Evolutionary conservation across 345 rosid genomes (phyloP), one percentile per base, ranked within the genome.

Genomic region (Reutealis trisperma): DNA sequence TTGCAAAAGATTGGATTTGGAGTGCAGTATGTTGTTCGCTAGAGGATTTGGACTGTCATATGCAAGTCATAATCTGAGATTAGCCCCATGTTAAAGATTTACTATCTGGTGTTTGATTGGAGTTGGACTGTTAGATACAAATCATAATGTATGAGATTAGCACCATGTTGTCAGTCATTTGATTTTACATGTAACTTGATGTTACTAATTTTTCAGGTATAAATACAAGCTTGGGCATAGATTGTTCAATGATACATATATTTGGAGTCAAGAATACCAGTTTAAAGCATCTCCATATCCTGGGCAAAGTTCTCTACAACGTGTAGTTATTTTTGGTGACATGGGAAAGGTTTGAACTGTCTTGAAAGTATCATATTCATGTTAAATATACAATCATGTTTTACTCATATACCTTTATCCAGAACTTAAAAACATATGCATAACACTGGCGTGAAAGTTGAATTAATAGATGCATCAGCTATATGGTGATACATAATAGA

Each of bases 211-310:
- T 37, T 85, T 78, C 52, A 91, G 93, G 85, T 89, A 92, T 75
- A 86, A 78, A 5, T 90, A 90, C 78, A 89, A 80, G 81, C 67
- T 90, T 59, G 97, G 93, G 4, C 94, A 92, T 78, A 83, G 73
- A 49, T 70, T 92, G 73, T 77, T 67, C 27, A 76, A 79, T 77
- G 90, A 87, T 71, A 78, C 82, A 67, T 67, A 85, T 63, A 34
- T 89, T 58, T 90, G 97, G 97, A 92, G 92, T 80, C 61, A 71
- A 82, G 80, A 83, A 57, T 92, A 87, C 75, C 83, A 79, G 4
- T 89, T 92, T 81, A 88, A 79, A 82, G 89, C 93, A 72, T 88
- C 97, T 73, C 97, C 93, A 18, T 90, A 81, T 75, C 92, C 97
- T 0, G 94, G 97, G n/a, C 92, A 92, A 81, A 78, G 67, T 79